phyloP scores from a whole-genome alignment of 176 grass and related monocot species.

The Carex parvula region DNA sequence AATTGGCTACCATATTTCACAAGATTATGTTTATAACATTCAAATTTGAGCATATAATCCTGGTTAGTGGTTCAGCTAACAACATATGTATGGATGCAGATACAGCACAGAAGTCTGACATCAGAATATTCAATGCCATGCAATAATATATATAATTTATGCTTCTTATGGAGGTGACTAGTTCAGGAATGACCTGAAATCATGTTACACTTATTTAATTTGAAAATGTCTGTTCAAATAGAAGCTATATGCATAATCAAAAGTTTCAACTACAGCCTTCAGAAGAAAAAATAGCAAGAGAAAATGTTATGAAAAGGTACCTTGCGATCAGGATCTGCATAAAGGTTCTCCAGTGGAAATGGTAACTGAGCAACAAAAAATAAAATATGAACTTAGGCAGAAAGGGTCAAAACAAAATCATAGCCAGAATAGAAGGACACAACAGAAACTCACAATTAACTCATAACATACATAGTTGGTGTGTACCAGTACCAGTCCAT shows the following conservation, averaged over 20 bases:
- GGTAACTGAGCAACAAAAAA: slow-evolving; percentile 45
- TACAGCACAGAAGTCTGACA: neutral
- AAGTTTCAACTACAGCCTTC: neutral
- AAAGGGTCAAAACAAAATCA: neutral
- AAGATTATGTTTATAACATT: neutral
- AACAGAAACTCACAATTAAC: neutral
- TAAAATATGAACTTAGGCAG: slow-evolving; percentile 12
- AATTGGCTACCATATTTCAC: neutral
- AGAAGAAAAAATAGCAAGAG: neutral
- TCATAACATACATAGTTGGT: neutral
- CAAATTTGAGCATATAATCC: neutral
- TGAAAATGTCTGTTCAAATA: neutral
- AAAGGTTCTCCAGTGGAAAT: slow-evolving; percentile 73
- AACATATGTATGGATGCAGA: neutral
- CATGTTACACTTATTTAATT: neutral
- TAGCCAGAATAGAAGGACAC: neutral
- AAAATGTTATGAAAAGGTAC: slow-evolving; percentile 26
- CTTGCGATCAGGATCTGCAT: slow-evolving; percentile 88
- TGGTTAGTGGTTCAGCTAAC: neutral
- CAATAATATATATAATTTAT: neutral
- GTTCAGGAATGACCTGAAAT: neutral
- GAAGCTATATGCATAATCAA: neutral
- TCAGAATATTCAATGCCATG: neutral
- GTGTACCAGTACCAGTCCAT: neutral
- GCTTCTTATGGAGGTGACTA: neutral